These are phyloP conservation scores for Citrullus colocynthis DNA, from an alignment of 306 rosid genomes.

Conservation along the genomic window DNA sequence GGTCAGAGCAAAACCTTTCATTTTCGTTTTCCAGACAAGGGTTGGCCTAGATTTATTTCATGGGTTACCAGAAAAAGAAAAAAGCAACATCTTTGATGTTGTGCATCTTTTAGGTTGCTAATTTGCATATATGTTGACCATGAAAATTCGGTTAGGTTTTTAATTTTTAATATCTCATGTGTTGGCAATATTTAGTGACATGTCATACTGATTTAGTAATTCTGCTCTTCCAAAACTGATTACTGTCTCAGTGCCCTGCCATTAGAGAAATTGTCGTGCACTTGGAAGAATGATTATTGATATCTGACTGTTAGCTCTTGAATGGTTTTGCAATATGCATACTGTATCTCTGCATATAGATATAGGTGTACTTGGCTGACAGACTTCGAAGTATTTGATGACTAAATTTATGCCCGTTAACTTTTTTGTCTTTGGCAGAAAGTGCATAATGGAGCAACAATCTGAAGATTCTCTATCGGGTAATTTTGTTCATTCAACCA, in stretches of 20 bases:
- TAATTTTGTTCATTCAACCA: slow-evolving; percentile 14
- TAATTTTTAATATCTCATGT: not conserved
- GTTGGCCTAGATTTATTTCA: slow-evolving; percentile 2
- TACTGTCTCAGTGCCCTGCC: not conserved
- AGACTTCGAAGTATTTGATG: not conserved
- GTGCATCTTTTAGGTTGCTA: not conserved
- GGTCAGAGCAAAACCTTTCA: not conserved
- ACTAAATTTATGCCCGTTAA: not conserved
- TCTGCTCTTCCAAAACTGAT: not conserved
- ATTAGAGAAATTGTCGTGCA: not conserved
- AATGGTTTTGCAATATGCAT: not conserved
- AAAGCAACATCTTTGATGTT: not conserved
- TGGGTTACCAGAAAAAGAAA: not conserved
- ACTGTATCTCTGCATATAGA: not conserved
- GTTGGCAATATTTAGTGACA: not conserved
- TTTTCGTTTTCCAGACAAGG: slow-evolving; percentile 3
- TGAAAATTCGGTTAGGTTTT: not conserved
- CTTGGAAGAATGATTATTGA: not conserved
- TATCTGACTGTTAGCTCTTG: not conserved
- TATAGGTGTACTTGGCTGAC: not conserved
- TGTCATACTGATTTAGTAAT: not conserved
- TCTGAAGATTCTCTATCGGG: slow-evolving; percentile 26
- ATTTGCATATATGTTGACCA: not conserved
- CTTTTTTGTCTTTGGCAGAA: slow-evolving; percentile 15
- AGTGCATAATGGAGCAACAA: slow-evolving; percentile 45